Evolutionary conservation across 306 rosid genomes (phyloP).

Genomic region (Delonix regia): DNA sequence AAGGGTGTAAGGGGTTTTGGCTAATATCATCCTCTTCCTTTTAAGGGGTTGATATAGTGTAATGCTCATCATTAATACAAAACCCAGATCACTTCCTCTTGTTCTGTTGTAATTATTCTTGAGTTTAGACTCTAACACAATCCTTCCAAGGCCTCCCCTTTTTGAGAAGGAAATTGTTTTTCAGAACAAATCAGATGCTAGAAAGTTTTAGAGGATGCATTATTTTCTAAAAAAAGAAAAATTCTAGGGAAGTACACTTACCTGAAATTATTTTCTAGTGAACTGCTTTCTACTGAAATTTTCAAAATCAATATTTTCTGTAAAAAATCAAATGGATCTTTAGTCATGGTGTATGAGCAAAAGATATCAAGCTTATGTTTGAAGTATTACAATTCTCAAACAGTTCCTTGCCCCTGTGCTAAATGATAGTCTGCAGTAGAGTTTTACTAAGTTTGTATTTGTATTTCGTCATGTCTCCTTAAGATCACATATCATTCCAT

Average conservation of each 20-base stretch:
- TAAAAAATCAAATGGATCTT: background rate
- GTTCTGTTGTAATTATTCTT: no score
- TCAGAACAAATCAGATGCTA: background rate
- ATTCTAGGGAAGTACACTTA: background rate
- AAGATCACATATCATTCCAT: conserved; percentile 4
- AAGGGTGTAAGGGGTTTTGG: no score
- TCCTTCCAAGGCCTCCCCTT: no score
- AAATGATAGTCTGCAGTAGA: background rate
- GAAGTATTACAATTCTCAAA: background rate
- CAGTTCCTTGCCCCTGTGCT: conserved; percentile 10
- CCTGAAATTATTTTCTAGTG: background rate
- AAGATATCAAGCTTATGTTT: background rate
- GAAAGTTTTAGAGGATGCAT: background rate
- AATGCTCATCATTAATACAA: no score
- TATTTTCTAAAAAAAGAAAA: background rate
- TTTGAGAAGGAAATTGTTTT: no score
- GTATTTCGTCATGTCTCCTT: conserved; percentile 2
- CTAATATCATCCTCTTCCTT: no score
- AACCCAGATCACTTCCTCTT: no score
- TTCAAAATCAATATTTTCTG: background rate
- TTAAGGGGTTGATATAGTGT: no score
- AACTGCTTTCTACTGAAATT: background rate
- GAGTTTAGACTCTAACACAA: no score
- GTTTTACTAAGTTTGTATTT: background rate
- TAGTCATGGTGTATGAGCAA: background rate